phyloP scores from a whole-genome alignment of 163 green algal species.

The Chlorella variabilis region DNA sequence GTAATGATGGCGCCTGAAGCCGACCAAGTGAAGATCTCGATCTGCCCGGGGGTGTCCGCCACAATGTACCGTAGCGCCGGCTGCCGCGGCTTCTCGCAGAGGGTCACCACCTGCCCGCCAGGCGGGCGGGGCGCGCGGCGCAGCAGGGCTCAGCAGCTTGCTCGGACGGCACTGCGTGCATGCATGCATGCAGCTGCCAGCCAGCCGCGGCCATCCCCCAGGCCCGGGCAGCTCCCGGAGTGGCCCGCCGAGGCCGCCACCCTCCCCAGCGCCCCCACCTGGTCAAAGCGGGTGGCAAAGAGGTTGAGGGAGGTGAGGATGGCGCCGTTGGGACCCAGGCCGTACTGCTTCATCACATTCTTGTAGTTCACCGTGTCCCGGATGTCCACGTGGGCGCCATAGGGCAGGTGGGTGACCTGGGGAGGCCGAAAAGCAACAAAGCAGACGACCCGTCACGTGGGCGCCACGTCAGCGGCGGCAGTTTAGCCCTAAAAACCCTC shows the following conservation, averaged over 20 bases:
- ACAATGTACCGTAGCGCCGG: constrained; percentile 86
- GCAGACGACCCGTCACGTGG: too few relatives aligned
- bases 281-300: constrained; percentile 98
- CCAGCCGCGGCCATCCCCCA: too few relatives aligned
- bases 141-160: not conserved
- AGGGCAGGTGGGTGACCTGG: constrained; percentile 73
- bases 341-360: constrained; percentile 98
- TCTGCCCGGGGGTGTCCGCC: constrained; percentile 97
- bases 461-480: too few relatives aligned
- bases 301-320: constrained; percentile 98
- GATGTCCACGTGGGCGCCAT: constrained; percentile 97
- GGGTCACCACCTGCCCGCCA: constrained; percentile 74
- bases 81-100: constrained; percentile 81
- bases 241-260: too few relatives aligned
- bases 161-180: not conserved
- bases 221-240: too few relatives aligned
- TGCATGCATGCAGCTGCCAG: not conserved
- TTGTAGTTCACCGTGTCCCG: constrained; percentile 98
- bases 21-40: constrained; percentile 99
- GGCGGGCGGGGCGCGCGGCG: too few relatives aligned
- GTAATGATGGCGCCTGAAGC: constrained; percentile 61
- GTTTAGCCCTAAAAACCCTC: too few relatives aligned
- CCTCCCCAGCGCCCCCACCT: too few relatives aligned
- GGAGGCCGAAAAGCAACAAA: too few relatives aligned
- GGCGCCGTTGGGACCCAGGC: constrained; percentile 94